Evolutionary conservation across 352 stramenopile genomes (phyloP).

Genomic region (Pythium dissimile): DNA sequence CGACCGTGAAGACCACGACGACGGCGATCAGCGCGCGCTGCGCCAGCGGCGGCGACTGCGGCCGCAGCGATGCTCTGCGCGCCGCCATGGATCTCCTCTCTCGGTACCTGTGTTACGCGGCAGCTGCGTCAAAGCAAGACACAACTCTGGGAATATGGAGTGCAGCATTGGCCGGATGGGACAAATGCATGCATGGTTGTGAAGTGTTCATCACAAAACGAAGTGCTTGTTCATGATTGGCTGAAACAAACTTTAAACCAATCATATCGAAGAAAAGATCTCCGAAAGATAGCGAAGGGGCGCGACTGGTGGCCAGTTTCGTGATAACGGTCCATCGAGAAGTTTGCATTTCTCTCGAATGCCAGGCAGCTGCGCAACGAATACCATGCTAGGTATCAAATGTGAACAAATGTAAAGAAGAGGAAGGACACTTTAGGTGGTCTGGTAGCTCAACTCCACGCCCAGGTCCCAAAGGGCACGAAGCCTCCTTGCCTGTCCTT

Average conservation of each 20-base stretch:
- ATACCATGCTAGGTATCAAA: too few species aligned
- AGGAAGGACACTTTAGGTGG: too few species aligned
- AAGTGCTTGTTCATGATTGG: neutral
- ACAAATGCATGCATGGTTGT: too few species aligned
- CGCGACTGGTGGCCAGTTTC: neutral
- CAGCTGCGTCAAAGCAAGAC: neutral
- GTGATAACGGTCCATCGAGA: neutral
- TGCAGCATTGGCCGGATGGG: too few species aligned
- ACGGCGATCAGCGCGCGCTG: constrained; percentile 10
- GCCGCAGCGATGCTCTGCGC: constrained; percentile 8
- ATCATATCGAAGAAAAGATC: constrained; percentile 9
- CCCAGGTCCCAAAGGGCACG: too few species aligned
- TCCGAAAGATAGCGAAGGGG: constrained; percentile 1
- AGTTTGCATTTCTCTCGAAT: neutral
- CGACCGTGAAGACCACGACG: constrained; percentile 5
- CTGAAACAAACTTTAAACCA: constrained; percentile 2
- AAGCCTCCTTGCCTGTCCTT: too few species aligned
- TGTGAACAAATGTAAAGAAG: too few species aligned
- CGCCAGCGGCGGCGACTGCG: neutral
- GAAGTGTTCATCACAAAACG: neutral
- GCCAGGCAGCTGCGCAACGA: neutral
- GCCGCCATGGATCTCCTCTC: constrained; percentile 2
- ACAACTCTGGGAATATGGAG: neutral
- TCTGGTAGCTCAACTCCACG: too few species aligned
- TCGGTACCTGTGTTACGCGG: too few species aligned